Evolutionary conservation across 371 early-diverging fungal species (phyloP), one percentile per base, ranked within the genome.

Genomic region (Rhizopus sp.): DNA sequence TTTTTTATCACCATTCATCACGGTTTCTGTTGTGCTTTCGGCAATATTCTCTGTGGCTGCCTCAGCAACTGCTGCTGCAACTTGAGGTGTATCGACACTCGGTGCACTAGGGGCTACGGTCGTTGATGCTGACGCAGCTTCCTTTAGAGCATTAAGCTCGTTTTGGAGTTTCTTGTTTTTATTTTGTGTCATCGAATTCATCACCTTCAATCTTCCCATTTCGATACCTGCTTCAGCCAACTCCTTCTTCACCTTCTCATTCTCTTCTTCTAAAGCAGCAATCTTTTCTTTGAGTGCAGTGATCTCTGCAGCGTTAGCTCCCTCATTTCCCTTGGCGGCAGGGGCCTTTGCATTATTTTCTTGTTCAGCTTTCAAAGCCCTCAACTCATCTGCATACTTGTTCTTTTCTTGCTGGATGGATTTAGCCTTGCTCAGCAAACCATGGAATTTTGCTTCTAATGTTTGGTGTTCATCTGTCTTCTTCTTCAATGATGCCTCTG

Each of bases 151-250:
- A 7, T 58, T 55, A 12, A 55, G 13, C 35, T 66, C 58, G 17
- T 48, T 58, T 39, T 66, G 62, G 2, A 66, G 50, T 40, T 59
- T 53, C n/a, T 42, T 55, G 13, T 13, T 40, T 42, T 55, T 66
- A 32, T 59, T 59, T 39, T 50, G 42, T 17, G 47, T 39, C 66
- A 66, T 66, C 0, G 66, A 66, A 5, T 46, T 47, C 53, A 62
- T 62, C 10, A 58, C 66, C 15, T 62, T 61, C 8, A 46, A 54
- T 34, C 66, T 31, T 4, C 50, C 55, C 3, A 58, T 23, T 49
- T 61, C 62, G 31, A 66, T 47, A 15, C 37, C 46, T 4, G 46
- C 34, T 0, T 58, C 64, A 7, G 12, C 31, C 5, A 44, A 16
- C 8, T 41, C 15, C 7, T 58, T 63, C 8, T 40, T 48, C 9